Base-by-base conservation (phyloP, 768 basidiomycete genomes). In the Mycena rosella region DNA sequence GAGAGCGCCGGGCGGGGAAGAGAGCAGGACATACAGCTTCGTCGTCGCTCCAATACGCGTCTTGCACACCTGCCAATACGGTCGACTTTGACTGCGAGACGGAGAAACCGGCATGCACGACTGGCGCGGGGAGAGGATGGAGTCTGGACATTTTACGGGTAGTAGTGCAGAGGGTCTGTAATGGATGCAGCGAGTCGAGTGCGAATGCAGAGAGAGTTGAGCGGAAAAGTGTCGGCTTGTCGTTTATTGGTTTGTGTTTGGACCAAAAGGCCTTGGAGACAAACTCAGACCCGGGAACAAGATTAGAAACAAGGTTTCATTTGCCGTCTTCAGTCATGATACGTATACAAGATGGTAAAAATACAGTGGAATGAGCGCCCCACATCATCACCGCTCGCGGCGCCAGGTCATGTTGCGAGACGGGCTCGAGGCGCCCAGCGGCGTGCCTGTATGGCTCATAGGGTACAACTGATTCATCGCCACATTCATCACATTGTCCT, bases 21-120 rank as follows among this genome's bases (percentile, higher is more conserved):
- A 38, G 29, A 65, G 64, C 49, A 47, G 66, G 63, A 79, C 88
- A 76, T 77, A 93, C 93, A 60, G 90, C 87, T 76, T 96, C 94
- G 79, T 96, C 94, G 80, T 96, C 94, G 79, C 94, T 95, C 94
- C 94, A 96, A 78, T 96, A 96, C 91, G 94, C 94, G 92, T 96
- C 94, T 80, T 96, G 94, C 42, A 96, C 93, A 60, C 94, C 95
- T 34, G 94, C 94, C 69, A 94, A 81, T 67, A 94, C 93, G 84
- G 92, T 88, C 60, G 91, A 94, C 83, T 94, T 94, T 70, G 91
- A 93, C 78, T 93, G 93, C 67, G 90, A 83, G 53, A 90, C 82
- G 11, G 89, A 88, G 78, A 91, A 88, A 29, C 89, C 87, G 40
- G 89, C 87, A 69, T 92, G 91, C 32, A 91, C 82, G 45, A 90